Evolutionary conservation across 768 basidiomycete species (phyloP), one percentile per base, ranked within the genome.

Genomic region (Calocybe cyanea): DNA sequence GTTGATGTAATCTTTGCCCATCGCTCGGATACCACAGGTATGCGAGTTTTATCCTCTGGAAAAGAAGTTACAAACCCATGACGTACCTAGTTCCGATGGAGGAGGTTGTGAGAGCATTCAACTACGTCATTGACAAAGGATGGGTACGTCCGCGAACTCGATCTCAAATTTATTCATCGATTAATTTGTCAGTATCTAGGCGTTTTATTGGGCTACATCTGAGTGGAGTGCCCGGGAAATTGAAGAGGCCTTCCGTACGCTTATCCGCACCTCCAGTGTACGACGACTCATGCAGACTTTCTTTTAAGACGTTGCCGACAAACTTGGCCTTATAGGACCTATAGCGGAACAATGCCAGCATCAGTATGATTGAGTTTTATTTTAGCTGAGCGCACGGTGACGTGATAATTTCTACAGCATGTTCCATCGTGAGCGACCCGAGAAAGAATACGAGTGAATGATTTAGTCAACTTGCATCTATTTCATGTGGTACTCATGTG

Each of bases 71-170:
- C 43, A 30, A 28, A 32, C 35, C 8, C 20, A 47, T 37, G 28
- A 14, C 19, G 13, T n/a, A 28, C 5, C 13, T 7, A 73, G 78
- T 80, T 9, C 77, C 80, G 0, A 82, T 81, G 77, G 86, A 89
- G 61, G 89, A 92, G 61, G 69, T 81, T 41, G 87, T 92, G 36
- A 77, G 88, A 35, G 86, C 85, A 0, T 90, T 92, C 72, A 88
- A 87, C 68, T 81, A 70, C 54, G 72, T 88, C 20, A 87, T 91
- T 54, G 78, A 85, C 41, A 67, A 79, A 53, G 85, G 85, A 57
- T 83, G 82, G 81, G 80, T 75, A 57, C 18, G 40, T 47, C 8
- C 10, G 1, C 4, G 30, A 31, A 7, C 28, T 17, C 13, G 13
- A 41, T n/a, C 3, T 10, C n/a, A n/a, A n/a, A n/a, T n/a, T 20